phyloP scores from a whole-genome alignment of 129 eudicot genomes.

The Silybum marianum region DNA sequence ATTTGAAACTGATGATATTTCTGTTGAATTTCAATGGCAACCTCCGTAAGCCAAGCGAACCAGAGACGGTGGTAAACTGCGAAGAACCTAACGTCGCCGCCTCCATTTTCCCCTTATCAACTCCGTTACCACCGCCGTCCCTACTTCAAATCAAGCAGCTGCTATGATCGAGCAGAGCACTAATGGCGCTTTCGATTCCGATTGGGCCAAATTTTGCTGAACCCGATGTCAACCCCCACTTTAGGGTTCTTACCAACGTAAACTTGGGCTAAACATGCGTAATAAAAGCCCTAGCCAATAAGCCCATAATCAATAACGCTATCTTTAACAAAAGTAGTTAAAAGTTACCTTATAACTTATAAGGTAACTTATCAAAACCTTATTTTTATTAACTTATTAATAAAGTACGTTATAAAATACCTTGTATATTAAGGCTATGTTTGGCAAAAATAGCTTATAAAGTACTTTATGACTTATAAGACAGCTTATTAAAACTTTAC shows the following conservation, averaged over 20 bases:
- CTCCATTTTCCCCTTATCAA: constrained; percentile 38
- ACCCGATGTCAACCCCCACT: neutral
- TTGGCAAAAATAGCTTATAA: no score
- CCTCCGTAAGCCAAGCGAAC: constrained; percentile 24
- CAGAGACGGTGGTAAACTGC: constrained; percentile 25
- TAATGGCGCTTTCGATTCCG: neutral
- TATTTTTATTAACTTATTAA: no score
- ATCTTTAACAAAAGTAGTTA: no score
- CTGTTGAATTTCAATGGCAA: constrained; percentile 10
- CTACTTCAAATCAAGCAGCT: neutral
- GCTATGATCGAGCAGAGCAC: neutral
- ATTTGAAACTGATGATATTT: constrained; percentile 36
- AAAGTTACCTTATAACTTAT: no score
- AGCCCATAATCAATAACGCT: no score
- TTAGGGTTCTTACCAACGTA: neutral
- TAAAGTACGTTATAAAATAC: no score
- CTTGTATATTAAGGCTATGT: no score
- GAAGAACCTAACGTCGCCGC: constrained; percentile 46
- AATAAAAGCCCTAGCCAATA: neutral
- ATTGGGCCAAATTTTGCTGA: neutral
- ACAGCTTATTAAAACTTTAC: no score
- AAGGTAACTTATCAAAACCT: no score
- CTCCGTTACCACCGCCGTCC: constrained; percentile 12
- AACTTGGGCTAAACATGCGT: neutral
- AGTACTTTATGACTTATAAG: no score